A percentile compares a stretch with the other conserved stretches of the same genome.
phyloP scores from a whole-genome alignment of 2,329 filamentous ascomycete species.

The Macroventuria anomochaeta region DNA sequence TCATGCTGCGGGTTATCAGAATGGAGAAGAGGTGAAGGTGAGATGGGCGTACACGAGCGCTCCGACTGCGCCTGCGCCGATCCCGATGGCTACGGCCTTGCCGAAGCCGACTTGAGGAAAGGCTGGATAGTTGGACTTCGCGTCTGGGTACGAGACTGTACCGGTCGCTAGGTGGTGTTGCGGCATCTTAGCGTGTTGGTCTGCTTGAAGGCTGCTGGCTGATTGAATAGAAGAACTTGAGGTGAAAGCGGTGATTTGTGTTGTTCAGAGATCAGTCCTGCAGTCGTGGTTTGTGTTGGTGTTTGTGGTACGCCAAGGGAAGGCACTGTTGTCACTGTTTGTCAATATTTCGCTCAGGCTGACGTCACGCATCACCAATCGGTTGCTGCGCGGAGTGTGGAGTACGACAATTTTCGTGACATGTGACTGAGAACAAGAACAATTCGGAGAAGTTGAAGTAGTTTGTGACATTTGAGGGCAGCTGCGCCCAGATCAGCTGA shows the following conservation, averaged over 20 bases:
- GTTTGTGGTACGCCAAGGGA: neutral
- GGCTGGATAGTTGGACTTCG: slow-evolving; percentile 26
- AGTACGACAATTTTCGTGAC: neutral
- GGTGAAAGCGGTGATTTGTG: too few relatives aligned
- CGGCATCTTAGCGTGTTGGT: too few relatives aligned
- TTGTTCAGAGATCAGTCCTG: too few relatives aligned
- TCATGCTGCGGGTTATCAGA: slow-evolving; percentile 32
- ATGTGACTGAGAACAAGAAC: neutral
- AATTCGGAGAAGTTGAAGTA: neutral
- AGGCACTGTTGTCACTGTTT: neutral
- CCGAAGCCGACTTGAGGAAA: slow-evolving; percentile 28
- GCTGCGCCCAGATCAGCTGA: neutral
- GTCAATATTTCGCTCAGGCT: slow-evolving; percentile 5
- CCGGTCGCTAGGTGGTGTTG: slow-evolving; percentile 22
- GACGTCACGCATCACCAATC: slow-evolving; percentile 13
- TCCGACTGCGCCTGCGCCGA: slow-evolving; percentile 26
- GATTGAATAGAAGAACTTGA: too few relatives aligned
- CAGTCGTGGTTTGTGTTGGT: too few relatives aligned
- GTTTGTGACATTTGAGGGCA: neutral
- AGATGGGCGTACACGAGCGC: too few relatives aligned
- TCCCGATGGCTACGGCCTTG: slow-evolving; percentile 27
- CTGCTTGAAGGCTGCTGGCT: too few relatives aligned
- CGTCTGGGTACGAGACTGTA: slow-evolving; percentile 21
- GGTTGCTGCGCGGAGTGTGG: neutral
- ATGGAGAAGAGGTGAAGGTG: too few relatives aligned